Conservation (phyloP, 306 rosid species). For the Gillenia trifoliata region DNA sequence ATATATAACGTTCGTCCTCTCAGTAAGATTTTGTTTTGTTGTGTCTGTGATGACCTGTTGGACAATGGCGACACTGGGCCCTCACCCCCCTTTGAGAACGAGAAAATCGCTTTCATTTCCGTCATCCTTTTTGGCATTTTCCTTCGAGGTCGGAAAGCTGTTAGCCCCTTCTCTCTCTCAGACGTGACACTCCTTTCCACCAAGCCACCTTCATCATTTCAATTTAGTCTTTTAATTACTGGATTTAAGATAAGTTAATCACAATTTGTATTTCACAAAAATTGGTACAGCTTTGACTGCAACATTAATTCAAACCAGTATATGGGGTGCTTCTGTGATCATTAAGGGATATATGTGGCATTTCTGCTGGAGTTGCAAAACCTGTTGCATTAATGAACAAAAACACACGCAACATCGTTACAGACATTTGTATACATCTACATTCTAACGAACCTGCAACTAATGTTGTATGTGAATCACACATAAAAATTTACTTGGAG, state of each 20-base stretch:
- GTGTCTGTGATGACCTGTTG: slow-evolving; percentile 14
- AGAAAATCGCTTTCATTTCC: slow-evolving; percentile 27
- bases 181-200: background rate
- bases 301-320: too few relatives aligned
- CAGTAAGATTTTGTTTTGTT: slow-evolving; percentile 5
- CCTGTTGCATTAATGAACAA: background rate
- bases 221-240: slow-evolving; percentile 7
- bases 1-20: slow-evolving; percentile 8
- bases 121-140: slow-evolving; percentile 29
- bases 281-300: too few relatives aligned
- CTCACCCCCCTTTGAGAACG: background rate
- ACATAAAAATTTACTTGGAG: background rate
- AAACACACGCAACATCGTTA: too few relatives aligned
- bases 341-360: background rate
- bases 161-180: background rate
- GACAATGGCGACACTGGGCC: background rate
- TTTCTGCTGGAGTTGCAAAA: background rate
- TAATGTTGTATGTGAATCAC: background rate
- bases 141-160: slow-evolving; percentile 1
- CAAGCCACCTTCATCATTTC: slow-evolving; percentile 25
- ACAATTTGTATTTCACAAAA: too few relatives aligned
- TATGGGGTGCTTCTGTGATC: background rate
- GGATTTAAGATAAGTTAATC: background rate
- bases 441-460: background rate
- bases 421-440: background rate